Base-by-base conservation (phyloP, 2,329 filamentous ascomycete genomes). In the Aaosphaeria pasadenensis region DNA sequence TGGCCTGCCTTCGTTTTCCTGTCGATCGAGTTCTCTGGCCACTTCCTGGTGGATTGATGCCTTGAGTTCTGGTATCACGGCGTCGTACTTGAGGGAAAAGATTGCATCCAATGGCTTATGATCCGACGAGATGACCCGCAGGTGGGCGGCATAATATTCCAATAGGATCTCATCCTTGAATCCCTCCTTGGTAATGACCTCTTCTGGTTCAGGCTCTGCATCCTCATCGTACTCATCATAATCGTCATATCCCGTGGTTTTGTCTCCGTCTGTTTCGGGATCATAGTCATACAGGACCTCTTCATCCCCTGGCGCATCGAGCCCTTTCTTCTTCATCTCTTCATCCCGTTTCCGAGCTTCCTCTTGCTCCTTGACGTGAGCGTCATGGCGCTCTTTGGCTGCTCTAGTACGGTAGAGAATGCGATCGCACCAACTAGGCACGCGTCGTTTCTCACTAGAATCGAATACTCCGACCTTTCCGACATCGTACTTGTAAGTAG, bases 401-500 rank as follows among this genome's bases (percentile, higher is more conserved):
- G 77, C 81, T 38, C 86, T 82, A 2, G 90, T 94, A 6, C 92
- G 81, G 67, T 85, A 99, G 1, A 99, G 71, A 41, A 99, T 91
- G 11, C 94, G 87, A 71, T 99, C 94, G 67, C 94, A 99, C 92
- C 94, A 99, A 65, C 91, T 96, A 3, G 94, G 94, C 2, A 89
- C 87, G 45, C 95, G 82, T 54, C 86, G 86, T 74, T 99, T 99
- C 66, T 97, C 94, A 56, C 91, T 96, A 0, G 91, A 90, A 71
- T 99, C 95, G 66, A 96, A 99, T 30, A 91, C 81, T 2, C 89
- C 89, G 31, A 96, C 83, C 30, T 88, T 95, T n/a, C 94, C 94
- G 30, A 96, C 79, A 62, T 99, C 95, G 59, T 99, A 99, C 69
- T 99, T 99, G 71, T 99, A 99, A 0, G 94, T 95, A 1, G 94